These are phyloP conservation scores for Hansenula sp. DNA, from an alignment of 1,139 yeast species.

Conservation along the genomic window DNA sequence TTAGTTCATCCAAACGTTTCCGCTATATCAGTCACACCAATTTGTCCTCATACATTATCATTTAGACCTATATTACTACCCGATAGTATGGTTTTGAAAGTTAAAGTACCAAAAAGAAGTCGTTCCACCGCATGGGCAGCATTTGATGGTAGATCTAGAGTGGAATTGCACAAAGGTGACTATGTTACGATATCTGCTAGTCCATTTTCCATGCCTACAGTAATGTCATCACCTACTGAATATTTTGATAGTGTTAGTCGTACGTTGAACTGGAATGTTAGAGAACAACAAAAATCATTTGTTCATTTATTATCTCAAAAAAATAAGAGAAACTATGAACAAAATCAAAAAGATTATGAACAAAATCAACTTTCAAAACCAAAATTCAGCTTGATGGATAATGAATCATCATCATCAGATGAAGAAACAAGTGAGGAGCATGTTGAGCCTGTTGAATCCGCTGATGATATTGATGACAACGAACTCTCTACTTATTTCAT, in stretches of 20 bases:
- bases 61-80: conserved; percentile 85
- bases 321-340: conserved; percentile 35
- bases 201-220: conserved; percentile 84
- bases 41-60: conserved; percentile 87
- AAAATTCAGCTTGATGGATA: conserved; percentile 19
- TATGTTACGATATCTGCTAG: conserved; percentile 75
- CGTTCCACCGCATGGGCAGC: conserved; percentile 86
- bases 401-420: conserved; percentile 16
- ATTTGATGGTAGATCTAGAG: conserved; percentile 78
- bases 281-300: conserved; percentile 80
- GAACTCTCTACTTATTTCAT: conserved; percentile 19
- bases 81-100: conserved; percentile 75
- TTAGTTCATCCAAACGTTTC: conserved; percentile 87
- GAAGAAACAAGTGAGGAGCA: conserved; percentile 14
- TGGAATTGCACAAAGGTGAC: conserved; percentile 67
- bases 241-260: conserved; percentile 81
- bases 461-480: conserved; percentile 23
- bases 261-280: conserved; percentile 80
- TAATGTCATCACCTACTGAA: conserved; percentile 68
- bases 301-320: conserved; percentile 45
- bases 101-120: conserved; percentile 65
- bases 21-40: conserved; percentile 86
- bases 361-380: conserved; percentile 20
- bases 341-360: conserved; percentile 32
- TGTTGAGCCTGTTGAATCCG: conserved; percentile 13